A percentile compares a stretch with the other conserved stretches of the same genome.
These are phyloP conservation scores for Tephrocybe sp. DNA, from an alignment of 768 basidiomycete genomes.

Conservation along the genomic window DNA sequence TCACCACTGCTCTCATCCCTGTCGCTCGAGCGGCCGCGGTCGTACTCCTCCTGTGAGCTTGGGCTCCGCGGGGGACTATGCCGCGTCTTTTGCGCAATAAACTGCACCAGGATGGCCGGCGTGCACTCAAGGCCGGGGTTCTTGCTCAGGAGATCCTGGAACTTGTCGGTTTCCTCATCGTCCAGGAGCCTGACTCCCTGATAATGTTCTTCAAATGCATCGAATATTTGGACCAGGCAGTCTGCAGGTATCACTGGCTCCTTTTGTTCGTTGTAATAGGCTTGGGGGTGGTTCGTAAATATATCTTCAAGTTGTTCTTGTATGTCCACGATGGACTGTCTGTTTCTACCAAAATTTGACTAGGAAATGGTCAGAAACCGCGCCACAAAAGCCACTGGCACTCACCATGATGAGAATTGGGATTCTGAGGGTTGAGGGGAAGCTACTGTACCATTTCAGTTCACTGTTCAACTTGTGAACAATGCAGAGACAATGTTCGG, in stretches of 20 bases:
- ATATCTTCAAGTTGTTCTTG: constrained; percentile 67
- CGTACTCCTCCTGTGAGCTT: constrained; percentile 31
- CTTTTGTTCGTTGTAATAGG: constrained; percentile 55
- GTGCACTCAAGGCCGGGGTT: constrained; percentile 70
- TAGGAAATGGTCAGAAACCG: neutral
- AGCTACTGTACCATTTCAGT: constrained; percentile 1
- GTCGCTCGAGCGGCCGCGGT: constrained; percentile 37
- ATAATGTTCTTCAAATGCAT: constrained; percentile 59
- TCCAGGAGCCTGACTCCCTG: constrained; percentile 64
- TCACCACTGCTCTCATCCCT: constrained; percentile 42
- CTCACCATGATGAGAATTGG: neutral
- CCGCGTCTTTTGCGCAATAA: constrained; percentile 65
- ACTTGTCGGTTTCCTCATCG: constrained; percentile 58
- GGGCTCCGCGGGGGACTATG: constrained; percentile 43
- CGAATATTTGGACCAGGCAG: constrained; percentile 70
- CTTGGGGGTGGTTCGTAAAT: constrained; percentile 64
- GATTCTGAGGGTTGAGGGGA: no score
- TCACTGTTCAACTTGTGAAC: neutral
- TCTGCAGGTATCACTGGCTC: constrained; percentile 70
- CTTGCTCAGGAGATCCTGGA: constrained; percentile 54
- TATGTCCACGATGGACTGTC: constrained; percentile 71
- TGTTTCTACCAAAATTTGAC: constrained; percentile 52
- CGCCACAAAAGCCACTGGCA: neutral
- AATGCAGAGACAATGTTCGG: neutral
- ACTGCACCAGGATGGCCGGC: constrained; percentile 59